These are phyloP conservation scores for Colletotrichum paranaense DNA, from an alignment of 2,329 filamentous ascomycete genomes.

Conservation along the genomic window DNA sequence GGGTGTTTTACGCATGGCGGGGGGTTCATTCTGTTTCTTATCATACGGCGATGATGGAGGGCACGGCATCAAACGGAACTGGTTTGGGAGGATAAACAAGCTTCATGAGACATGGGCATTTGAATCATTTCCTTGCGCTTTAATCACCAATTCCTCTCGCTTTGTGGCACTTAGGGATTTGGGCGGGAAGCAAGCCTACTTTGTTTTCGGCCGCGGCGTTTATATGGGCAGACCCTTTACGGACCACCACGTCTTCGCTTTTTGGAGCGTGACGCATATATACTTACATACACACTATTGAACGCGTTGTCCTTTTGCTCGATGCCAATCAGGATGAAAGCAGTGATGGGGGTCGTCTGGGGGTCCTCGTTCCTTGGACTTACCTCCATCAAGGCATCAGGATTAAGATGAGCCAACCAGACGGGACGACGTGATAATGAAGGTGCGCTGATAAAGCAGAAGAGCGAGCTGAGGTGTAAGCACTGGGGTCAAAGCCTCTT, in stretches of 20 bases:
- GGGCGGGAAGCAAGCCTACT: not conserved
- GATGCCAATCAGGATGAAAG: not conserved
- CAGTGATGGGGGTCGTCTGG: not conserved
- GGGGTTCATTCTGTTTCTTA: not conserved
- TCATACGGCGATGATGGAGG: constrained; percentile 2
- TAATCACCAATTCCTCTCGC: not conserved
- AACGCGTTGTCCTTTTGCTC: not conserved
- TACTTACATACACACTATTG: not conserved
- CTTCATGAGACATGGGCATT: constrained; percentile 26
- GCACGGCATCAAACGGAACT: not conserved
- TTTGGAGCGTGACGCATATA: not conserved
- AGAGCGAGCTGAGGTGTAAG: not conserved
- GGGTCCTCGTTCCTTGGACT: not conserved
- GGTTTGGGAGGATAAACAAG: not conserved
- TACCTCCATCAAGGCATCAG: not conserved
- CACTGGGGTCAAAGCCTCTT: not conserved
- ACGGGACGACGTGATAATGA: not conserved
- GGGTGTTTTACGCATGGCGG: not conserved
- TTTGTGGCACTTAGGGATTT: not conserved
- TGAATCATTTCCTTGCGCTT: not conserved
- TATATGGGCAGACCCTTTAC: not conserved
- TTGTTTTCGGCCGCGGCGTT: not conserved
- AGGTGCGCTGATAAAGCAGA: not conserved
- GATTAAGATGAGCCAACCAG: not conserved
- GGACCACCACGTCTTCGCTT: not conserved